Conservation (phyloP, 1,284 basidiomycete species). For the Cystobasidium slooffiae region DNA sequence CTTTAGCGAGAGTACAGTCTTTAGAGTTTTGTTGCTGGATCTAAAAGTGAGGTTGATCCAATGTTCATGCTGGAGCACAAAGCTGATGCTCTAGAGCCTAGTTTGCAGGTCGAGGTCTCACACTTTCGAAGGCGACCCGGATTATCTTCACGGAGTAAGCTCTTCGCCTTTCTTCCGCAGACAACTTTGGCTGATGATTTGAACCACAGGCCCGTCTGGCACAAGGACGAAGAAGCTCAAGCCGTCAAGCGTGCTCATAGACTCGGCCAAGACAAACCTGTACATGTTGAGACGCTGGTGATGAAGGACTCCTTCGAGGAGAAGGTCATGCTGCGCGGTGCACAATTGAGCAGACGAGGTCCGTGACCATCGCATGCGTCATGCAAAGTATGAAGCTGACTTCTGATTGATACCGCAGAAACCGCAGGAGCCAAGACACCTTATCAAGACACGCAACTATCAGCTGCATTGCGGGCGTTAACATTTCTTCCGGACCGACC, state of each 20-base stretch:
- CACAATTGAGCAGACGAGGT: slow-evolving; percentile 33
- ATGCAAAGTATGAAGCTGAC: background rate
- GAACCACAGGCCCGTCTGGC: slow-evolving; percentile 37
- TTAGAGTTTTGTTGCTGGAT: slow-evolving; percentile 38
- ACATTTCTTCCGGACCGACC: slow-evolving; percentile 25
- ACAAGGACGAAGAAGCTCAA: slow-evolving; percentile 44
- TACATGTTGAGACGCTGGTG: slow-evolving; percentile 44
- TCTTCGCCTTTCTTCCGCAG: too few species aligned
- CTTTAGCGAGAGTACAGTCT: slow-evolving; percentile 38
- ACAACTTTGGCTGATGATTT: background rate
- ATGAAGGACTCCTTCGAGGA: slow-evolving; percentile 46
- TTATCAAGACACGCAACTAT: slow-evolving; percentile 39
- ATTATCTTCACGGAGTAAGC: slow-evolving; percentile 44
- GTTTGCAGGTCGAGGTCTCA: slow-evolving; percentile 40
- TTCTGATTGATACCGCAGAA: slow-evolving; percentile 9
- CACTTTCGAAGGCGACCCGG: slow-evolving; percentile 41
- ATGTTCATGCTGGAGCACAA: background rate
- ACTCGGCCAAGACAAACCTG: slow-evolving; percentile 38
- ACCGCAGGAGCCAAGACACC: slow-evolving; percentile 36
- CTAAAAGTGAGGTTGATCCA: slow-evolving; percentile 16
- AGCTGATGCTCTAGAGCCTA: background rate
- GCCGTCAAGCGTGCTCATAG: slow-evolving; percentile 45
- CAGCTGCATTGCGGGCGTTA: slow-evolving; percentile 13
- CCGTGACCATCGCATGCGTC: background rate
- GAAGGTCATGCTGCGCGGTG: slow-evolving; percentile 30